These are phyloP conservation scores for Thielaviopsis punctulata DNA, from an alignment of 2,329 filamentous ascomycete species.

Conservation along the genomic window DNA sequence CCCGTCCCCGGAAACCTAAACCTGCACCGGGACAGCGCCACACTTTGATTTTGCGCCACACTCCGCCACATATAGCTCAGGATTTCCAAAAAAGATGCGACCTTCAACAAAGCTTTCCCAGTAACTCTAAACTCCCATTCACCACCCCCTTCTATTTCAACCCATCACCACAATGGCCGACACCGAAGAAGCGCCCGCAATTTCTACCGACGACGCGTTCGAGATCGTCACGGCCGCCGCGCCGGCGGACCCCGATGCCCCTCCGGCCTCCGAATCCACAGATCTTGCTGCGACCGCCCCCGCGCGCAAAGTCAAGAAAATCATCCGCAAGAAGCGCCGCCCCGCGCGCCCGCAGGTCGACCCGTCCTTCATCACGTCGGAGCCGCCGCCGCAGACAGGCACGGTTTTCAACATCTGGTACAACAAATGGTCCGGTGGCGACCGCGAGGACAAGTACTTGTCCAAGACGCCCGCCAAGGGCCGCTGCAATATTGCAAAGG, in stretches of 20 bases:
- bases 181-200: neutral
- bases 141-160: neutral
- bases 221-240: neutral
- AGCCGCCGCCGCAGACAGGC: conserved; percentile 80
- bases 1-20: neutral
- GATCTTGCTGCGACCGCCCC: conserved; percentile 30
- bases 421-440: conserved; percentile 94
- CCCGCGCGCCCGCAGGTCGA: conserved; percentile 87
- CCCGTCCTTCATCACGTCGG: conserved; percentile 60
- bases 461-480: conserved; percentile 67
- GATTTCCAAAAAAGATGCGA: neutral
- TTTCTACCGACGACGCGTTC: neutral
- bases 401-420: conserved; percentile 98
- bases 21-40: neutral
- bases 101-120: neutral
- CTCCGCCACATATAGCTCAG: neutral
- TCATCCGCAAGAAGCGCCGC: conserved; percentile 79
- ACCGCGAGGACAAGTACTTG: conserved; percentile 80
- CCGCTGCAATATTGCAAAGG: conserved; percentile 71
- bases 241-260: conserved; percentile 15
- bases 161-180: neutral
- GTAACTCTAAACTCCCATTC: conserved; percentile 9
- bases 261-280: conserved; percentile 17
- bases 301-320: conserved; percentile 53
- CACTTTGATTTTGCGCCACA: neutral